Base-by-base conservation (phyloP, 2,329 filamentous ascomycete genomes). In the Claviceps capensis region DNA sequence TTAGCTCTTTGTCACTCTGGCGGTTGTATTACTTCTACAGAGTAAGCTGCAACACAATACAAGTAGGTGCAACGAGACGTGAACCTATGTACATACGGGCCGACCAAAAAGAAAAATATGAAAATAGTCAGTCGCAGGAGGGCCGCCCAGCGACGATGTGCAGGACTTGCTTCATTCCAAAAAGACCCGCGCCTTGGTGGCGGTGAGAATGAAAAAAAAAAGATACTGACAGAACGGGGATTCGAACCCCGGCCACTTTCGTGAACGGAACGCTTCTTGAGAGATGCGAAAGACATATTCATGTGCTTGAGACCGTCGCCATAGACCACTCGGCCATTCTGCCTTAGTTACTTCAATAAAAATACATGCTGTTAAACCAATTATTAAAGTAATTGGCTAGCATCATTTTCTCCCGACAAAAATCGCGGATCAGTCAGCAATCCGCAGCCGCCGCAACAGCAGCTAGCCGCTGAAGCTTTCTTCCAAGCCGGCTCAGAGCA, bases 201-300 rank as follows among this genome's bases (percentile, higher is more conserved):
- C 30, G 8, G 8, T 30, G 6, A 8, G 7, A 26, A 26, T 9
- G 4, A 34, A 17, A 17, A 54, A 34, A 54, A 34, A 54, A 54
- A 51, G 48, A 42, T 48, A 51, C 49, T 54, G 57, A 58, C 56
- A 58, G 56, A 57, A 54, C 54, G 55, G 57, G 57, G 57, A 59
- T 58, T 59, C 57, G 57, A 59, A 59, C 57, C 57, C 57, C 55
- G 54, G 57, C 57, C 57, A 59, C 57, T 59, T 58, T 56, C 57
- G 57, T 59, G 57, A 59, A 57, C 55, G 57, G 57, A 58, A 58
- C 52, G 55, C 56, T 54, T 52, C 54, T 55, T 53, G 42, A 11
- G 2, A 49, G 53, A 55, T 40, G 42, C 53, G 53, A 53, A 56
- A 55, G 53, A 52, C 54, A 56, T 53, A 55, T n/a, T 3, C 13